These are phyloP conservation scores for Fusarium multiceps DNA, from an alignment of 2,329 filamentous ascomycete species.

Conservation along the genomic window DNA sequence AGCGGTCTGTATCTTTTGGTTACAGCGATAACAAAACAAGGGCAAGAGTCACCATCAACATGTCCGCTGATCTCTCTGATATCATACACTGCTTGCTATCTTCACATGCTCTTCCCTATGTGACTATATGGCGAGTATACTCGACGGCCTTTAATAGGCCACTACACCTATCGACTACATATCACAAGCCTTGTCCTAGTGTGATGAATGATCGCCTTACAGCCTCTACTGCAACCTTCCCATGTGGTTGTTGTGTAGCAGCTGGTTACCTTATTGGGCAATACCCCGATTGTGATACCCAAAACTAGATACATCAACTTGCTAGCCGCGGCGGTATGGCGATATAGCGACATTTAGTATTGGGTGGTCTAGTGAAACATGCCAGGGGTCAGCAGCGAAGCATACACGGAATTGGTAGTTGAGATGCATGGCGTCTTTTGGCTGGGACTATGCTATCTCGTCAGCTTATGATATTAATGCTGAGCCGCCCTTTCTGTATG, in stretches of 20 bases:
- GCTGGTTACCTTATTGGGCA: slow-evolving; percentile 34
- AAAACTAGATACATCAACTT: slow-evolving; percentile 25
- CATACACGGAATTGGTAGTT: slow-evolving; percentile 3
- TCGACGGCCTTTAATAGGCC: neutral
- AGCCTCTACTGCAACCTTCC: slow-evolving; percentile 25
- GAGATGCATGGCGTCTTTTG: slow-evolving; percentile 19
- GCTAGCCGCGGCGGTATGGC: slow-evolving; percentile 7
- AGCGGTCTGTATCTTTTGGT: neutral
- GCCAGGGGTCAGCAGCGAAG: slow-evolving; percentile 7
- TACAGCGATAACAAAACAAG: neutral
- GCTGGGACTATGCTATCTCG: slow-evolving; percentile 1
- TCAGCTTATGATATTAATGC: slow-evolving; percentile 22
- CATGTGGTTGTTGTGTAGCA: slow-evolving; percentile 27
- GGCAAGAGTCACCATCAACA: neutral
- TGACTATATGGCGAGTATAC: neutral
- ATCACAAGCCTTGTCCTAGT: slow-evolving; percentile 26
- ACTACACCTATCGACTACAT: neutral
- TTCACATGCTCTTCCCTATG: neutral
- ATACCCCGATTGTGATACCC: slow-evolving; percentile 30
- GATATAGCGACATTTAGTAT: slow-evolving; percentile 7
- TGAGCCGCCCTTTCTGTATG: neutral
- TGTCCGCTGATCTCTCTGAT: neutral
- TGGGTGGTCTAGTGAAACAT: slow-evolving; percentile 21
- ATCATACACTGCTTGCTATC: neutral
- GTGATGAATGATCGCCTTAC: slow-evolving; percentile 29